Evolutionary conservation across 2,329 filamentous ascomycete genomes (phyloP).

Genomic region (Microdochium bolleyi): DNA sequence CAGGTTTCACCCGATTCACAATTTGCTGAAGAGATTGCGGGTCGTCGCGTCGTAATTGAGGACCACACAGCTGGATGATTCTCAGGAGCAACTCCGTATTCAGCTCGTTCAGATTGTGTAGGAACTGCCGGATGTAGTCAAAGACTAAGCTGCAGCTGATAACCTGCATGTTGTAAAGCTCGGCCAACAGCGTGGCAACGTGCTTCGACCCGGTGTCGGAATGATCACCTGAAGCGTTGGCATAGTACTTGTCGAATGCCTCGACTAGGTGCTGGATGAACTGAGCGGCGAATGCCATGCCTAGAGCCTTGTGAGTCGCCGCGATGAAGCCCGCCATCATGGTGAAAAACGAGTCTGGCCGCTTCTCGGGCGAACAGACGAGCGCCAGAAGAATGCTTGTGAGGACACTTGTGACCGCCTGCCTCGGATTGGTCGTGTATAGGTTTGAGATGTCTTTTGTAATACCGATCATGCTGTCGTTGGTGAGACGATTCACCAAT

Average conservation of each 20-base stretch:
- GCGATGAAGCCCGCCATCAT: constrained; percentile 85
- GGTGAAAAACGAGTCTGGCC: constrained; percentile 86
- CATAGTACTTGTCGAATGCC: constrained; percentile 62
- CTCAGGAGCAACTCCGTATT: constrained; percentile 85
- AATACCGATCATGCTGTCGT: constrained; percentile 81
- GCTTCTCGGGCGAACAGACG: constrained; percentile 66
- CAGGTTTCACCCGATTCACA: constrained; percentile 67
- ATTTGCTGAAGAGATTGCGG: constrained; percentile 85
- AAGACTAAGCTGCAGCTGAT: constrained; percentile 78
- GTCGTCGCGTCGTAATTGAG: constrained; percentile 81
- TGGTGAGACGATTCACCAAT: constrained; percentile 85
- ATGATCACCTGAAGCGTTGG: constrained; percentile 25
- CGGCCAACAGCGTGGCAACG: constrained; percentile 71
- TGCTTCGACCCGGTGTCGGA: constrained; percentile 33
- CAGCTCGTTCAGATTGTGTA: constrained; percentile 68
- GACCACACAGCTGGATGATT: constrained; percentile 74
- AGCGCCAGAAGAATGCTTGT: constrained; percentile 72
- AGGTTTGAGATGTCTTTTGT: constrained; percentile 74
- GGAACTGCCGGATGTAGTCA: constrained; percentile 77
- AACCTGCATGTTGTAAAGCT: constrained; percentile 89
- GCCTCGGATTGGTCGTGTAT: constrained; percentile 78
- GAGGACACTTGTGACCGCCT: constrained; percentile 75
- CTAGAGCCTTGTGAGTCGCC: constrained; percentile 78
- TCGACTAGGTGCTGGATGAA: constrained; percentile 72
- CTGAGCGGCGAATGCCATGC: constrained; percentile 83